These are phyloP conservation scores for Leishmania major DNA, from an alignment of 208 protist genomes.

Conservation along the genomic window DNA sequence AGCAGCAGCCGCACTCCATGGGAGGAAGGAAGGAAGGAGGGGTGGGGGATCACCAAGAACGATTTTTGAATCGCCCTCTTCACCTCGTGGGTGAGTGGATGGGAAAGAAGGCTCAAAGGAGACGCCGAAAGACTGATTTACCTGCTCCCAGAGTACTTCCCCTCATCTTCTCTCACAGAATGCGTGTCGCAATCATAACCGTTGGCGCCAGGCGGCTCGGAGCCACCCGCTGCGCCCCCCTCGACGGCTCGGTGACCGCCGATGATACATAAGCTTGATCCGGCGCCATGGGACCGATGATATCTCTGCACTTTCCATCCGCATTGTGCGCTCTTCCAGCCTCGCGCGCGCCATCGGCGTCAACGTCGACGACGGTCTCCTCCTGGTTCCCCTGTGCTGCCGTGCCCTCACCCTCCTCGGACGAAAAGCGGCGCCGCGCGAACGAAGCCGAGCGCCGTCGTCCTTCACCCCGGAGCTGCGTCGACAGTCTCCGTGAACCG, in stretches of 20 bases:
- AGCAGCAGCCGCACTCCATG: background rate
- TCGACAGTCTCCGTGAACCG: background rate
- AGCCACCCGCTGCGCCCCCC: background rate
- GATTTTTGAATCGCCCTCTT: background rate
- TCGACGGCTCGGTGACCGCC: slow-evolving; percentile 9
- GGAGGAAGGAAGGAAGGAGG: background rate
- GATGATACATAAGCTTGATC: background rate
- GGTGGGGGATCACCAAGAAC: background rate
- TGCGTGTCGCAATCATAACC: slow-evolving; percentile 58
- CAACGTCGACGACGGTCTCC: background rate
- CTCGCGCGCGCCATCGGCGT: background rate
- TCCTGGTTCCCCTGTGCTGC: background rate
- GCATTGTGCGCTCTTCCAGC: slow-evolving; percentile 6
- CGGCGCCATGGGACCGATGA: background rate
- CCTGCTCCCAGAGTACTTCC: background rate
- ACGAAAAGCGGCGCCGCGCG: background rate
- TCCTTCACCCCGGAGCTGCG: background rate
- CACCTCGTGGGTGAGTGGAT: background rate
- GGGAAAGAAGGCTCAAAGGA: background rate
- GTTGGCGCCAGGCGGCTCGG: slow-evolving; percentile 21
- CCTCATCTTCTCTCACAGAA: slow-evolving; percentile 28
- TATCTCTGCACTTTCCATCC: background rate
- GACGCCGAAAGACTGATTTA: background rate
- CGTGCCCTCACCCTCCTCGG: slow-evolving; percentile 6
- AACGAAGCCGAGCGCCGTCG: background rate